Evolutionary conservation across 2,329 filamentous ascomycete species (phyloP).

Genomic region (Fusarium sp.): DNA sequence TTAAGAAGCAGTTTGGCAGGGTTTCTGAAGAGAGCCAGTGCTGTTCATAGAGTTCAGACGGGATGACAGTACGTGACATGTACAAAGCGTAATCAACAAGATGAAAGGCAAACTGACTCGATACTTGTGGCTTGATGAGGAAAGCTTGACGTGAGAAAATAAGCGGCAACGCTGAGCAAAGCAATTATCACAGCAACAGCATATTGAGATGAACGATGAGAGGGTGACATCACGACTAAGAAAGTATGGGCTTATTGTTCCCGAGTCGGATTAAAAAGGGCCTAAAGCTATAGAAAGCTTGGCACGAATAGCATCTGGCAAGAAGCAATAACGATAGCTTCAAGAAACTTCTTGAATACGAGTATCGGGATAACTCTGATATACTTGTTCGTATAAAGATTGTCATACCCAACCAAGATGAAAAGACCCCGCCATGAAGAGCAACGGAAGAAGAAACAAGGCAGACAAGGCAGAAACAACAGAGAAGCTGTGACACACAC

Average conservation of each 20-base stretch:
- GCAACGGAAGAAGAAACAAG: slow-evolving; percentile 10
- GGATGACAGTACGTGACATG: too few species aligned
- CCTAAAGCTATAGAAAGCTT: slow-evolving; percentile 3
- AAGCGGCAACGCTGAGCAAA: slow-evolving; percentile 36
- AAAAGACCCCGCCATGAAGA: slow-evolving; percentile 32
- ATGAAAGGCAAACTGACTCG: slow-evolving; percentile 32
- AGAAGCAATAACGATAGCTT: background rate
- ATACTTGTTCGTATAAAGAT: slow-evolving; percentile 24
- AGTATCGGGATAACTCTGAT: slow-evolving; percentile 10
- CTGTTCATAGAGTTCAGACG: background rate
- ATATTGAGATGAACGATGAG: slow-evolving; percentile 10
- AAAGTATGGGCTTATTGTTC: slow-evolving; percentile 5
- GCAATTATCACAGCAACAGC: slow-evolving; percentile 39
- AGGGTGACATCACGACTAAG: slow-evolving; percentile 26
- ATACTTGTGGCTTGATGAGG: background rate
- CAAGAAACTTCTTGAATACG: background rate
- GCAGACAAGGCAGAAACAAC: slow-evolving; percentile 34
- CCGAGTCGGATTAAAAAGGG: background rate
- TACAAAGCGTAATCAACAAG: background rate
- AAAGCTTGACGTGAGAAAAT: slow-evolving; percentile 6
- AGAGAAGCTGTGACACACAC: slow-evolving; percentile 15
- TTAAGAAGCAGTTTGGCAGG: background rate
- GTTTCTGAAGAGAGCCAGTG: background rate
- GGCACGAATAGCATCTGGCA: background rate
- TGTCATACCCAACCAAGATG: slow-evolving; percentile 25